Base-by-base conservation (phyloP, 805 yeast species). In the Citeromyces nyonsensis region DNA sequence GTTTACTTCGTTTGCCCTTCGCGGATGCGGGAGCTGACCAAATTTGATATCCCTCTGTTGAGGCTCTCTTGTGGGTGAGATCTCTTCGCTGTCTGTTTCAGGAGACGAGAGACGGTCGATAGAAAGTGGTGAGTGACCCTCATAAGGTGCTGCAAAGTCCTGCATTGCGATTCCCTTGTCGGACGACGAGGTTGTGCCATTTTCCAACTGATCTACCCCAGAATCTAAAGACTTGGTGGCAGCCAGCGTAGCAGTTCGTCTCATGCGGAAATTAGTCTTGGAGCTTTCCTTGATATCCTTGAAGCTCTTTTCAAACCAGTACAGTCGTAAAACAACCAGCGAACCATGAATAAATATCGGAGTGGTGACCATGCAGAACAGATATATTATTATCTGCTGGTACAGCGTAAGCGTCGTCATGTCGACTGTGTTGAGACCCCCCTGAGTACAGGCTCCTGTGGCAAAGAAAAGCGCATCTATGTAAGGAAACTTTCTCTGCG, bases 291-390 rank as follows among this genome's bases (percentile, higher is more conserved):
- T 77, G 49, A 91, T 86, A 41, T 77, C 72, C 48, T 83, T 88
- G 52, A 91, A 84, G 43, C 77, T 68, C 40, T 83, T 69, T 49
- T 85, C 94, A 53, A 82, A 91, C 83, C 94, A 81, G 49, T 81
- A 82, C 30, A 91, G 58, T 32, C 98, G 66, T 7, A 86, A 58
- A 39, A 83, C 71, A 6, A 84, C 74, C 25, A 91, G 57, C 2
- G 69, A 65, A 1, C 94, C 72, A 49, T 91, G 94, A 34, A 93
- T 82, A 47, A 78, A 77, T 13, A 91, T 81, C 1, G 97, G 97
- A 0, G 94, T 85, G 4, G 93, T 69, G 13, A 84, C 42, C 39
- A 72, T 60, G 20, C 86, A 56, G 3, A 72, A 37, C 9, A 81
- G 40, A 47, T 76, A 83, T 3, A 88, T 52, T 7, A 67, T 59